Evolutionary conservation across 2,329 filamentous ascomycete species (phyloP), one percentile per base, ranked within the genome.

Genomic region (Claviceps purpurea): DNA sequence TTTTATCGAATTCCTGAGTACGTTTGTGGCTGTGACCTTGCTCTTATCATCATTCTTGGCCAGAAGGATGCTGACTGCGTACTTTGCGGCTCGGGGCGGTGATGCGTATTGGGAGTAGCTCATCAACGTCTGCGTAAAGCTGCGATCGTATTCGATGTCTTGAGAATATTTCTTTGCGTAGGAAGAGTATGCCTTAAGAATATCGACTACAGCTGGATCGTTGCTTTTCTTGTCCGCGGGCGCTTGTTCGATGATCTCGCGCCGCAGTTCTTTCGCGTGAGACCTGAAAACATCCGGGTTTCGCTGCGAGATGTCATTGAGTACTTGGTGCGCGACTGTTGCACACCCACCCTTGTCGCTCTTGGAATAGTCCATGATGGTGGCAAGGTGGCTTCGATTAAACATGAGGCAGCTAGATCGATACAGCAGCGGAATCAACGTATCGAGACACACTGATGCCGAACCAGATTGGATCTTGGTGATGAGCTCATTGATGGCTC

Each of bases 231-330:
- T 80, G 20, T 79, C 74, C 4, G 80, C 82, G 0, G 93, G 93
- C 1, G 87, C 85, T 61, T 90, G 84, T 26, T 87, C 80, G 57
- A 89, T 81, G 18, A 98, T 77, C 54, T 89, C 84, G 62, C 87
- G 89, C 70, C 90, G 95, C 47, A 98, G 79, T 56, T 95, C 89
- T 55, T 89, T 87, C 5, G 96, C 86, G 58, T 97, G 91, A 1
- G 88, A 87, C 63, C 93, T 91, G 71, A 98, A 89, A 8, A 97
- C 81, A 54, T 91, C 86, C 0, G 93, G 90, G 57, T 93, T 93
- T 46, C 82, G 81, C 50, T 87, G 83, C 0, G 93, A 97, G 34
- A 97, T 95, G 63, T 96, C 87, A 61, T 89, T 91, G 47, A 97
- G 76, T 50, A 97, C 77, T 62, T 95, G 87, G 62, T 96, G 89